A percentile compares a stretch with the other conserved stretches of the same genome.
These are phyloP conservation scores for Phytophthora sp. DNA, from an alignment of 352 stramenopile genomes.

Conservation along the genomic window DNA sequence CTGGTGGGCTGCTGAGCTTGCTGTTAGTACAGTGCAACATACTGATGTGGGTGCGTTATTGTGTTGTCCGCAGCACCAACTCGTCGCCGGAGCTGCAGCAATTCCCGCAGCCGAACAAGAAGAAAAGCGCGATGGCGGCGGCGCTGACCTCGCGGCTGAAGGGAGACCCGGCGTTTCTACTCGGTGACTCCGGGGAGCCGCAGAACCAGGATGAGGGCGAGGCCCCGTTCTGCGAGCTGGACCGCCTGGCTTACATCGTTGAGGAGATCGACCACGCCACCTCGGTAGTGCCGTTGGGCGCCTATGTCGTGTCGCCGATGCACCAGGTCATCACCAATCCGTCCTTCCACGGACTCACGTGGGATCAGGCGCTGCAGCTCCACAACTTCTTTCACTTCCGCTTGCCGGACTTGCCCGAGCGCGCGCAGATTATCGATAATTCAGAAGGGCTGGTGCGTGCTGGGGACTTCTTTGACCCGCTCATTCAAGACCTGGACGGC, in stretches of 20 bases:
- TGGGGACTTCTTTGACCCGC: constrained; percentile 71
- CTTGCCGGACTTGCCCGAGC: constrained; percentile 65
- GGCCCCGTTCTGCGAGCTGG: constrained; percentile 66
- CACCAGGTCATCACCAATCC: constrained; percentile 72
- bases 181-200: constrained; percentile 43
- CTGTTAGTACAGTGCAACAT: neutral
- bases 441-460: constrained; percentile 65
- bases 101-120: constrained; percentile 71
- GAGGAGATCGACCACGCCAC: constrained; percentile 68
- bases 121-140: constrained; percentile 54
- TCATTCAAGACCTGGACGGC: constrained; percentile 72
- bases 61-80: constrained; percentile 58
- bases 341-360: constrained; percentile 72
- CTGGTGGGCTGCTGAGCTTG: constrained; percentile 44
- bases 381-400: constrained; percentile 86
- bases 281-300: constrained; percentile 65
- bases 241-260: constrained; percentile 72
- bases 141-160: constrained; percentile 63
- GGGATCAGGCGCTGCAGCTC: constrained; percentile 64
- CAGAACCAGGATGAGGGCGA: constrained; percentile 53
- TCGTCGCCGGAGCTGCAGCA: constrained; percentile 80
- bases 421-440: constrained; percentile 57
- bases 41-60: too few species aligned
- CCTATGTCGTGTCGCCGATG: constrained; percentile 73
- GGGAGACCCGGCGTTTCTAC: constrained; percentile 68